Evolutionary conservation across 768 basidiomycete genomes (phyloP).

Genomic region (Boletus sp.): DNA sequence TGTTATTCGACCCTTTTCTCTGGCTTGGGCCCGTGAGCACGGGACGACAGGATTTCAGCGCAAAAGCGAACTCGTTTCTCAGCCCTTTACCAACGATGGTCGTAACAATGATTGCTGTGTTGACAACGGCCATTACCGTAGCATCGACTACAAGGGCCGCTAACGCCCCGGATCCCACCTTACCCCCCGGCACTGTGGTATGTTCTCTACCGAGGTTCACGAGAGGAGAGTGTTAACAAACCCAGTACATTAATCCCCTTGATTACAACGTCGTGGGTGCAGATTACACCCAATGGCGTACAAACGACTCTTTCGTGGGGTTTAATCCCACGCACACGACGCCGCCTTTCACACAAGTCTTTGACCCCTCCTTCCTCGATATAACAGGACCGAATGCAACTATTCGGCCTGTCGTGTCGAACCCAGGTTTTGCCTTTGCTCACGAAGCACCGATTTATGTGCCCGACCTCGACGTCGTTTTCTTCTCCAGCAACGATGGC

Average conservation of each 20-base stretch:
- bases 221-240: not conserved
- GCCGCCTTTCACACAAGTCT: slow-evolving; percentile 49
- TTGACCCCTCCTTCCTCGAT: slow-evolving; percentile 50
- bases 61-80: not conserved
- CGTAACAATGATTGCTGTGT: not conserved
- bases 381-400: slow-evolving; percentile 58
- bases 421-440: slow-evolving; percentile 64
- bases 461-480: slow-evolving; percentile 64
- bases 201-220: not conserved
- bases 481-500: slow-evolving; percentile 70
- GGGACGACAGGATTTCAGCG: not conserved
- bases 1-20: not conserved
- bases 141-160: not conserved
- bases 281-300: slow-evolving; percentile 37
- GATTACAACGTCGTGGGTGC: slow-evolving; percentile 51
- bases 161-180: not conserved
- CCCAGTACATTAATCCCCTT: slow-evolving; percentile 48
- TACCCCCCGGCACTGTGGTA: slow-evolving; percentile 23
- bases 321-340: slow-evolving; percentile 55
- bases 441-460: slow-evolving; percentile 77
- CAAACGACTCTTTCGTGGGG: slow-evolving; percentile 36
- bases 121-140: not conserved
- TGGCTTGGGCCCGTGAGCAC: not conserved
- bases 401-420: slow-evolving; percentile 56
- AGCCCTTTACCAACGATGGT: not conserved